A percentile compares a stretch with the other conserved stretches of the same genome.
Conservation (phyloP, 1,139 yeast species). For the Pichia sp. region DNA sequence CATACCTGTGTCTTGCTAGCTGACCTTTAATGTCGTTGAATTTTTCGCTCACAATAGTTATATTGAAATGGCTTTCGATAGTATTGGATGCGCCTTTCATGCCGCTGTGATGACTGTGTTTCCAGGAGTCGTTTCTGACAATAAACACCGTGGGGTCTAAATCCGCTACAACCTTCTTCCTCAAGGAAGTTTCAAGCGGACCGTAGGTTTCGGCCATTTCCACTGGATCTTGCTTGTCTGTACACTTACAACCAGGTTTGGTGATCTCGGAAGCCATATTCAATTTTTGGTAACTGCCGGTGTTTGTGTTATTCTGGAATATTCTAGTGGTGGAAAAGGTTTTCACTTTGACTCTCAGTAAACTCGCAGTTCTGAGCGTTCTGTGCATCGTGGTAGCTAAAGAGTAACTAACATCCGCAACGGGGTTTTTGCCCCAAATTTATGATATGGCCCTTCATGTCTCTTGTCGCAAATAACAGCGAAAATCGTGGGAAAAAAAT, state of each 20-base stretch:
- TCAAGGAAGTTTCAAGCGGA: constrained; percentile 40
- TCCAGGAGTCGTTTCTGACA: constrained; percentile 74
- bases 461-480: too few species aligned
- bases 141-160: constrained; percentile 47
- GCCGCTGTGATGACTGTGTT: constrained; percentile 86
- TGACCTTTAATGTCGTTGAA: constrained; percentile 63
- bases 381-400: too few species aligned
- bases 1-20: constrained; percentile 56
- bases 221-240: constrained; percentile 4
- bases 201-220: constrained; percentile 5
- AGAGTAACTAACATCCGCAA: too few species aligned
- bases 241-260: constrained; percentile 8
- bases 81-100: constrained; percentile 64
- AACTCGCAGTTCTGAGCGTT: too few species aligned
- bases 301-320: too few species aligned
- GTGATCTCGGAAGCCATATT: neutral
- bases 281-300: too few species aligned
- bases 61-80: constrained; percentile 78
- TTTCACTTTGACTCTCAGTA: too few species aligned
- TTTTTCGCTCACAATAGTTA: constrained; percentile 61
- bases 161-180: constrained; percentile 34
- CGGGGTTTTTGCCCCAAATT: too few species aligned
- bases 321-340: too few species aligned
- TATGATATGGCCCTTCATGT: too few species aligned
- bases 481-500: too few species aligned